Percentiles rank a stretch among this genome's conserved stretches.
phyloP scores from a whole-genome alignment of 177 flowering plant genomes.

The Vitis hybrid region DNA sequence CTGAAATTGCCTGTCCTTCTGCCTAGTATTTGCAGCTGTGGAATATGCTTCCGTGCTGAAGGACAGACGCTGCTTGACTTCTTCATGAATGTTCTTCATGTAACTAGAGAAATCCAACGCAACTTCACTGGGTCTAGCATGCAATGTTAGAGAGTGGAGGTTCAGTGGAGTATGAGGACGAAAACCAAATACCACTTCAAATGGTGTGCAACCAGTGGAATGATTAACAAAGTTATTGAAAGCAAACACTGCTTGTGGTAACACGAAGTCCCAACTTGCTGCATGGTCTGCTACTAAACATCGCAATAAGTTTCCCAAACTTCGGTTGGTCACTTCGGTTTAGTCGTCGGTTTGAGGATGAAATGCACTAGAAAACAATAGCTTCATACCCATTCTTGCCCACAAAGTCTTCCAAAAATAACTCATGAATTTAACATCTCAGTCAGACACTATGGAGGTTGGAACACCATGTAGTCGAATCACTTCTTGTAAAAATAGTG shows the following conservation, averaged over 20 bases:
- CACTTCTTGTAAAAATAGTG: conserved; percentile 1
- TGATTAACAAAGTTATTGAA: not conserved
- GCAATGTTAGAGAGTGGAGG: not conserved
- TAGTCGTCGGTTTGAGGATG: conserved; percentile 2
- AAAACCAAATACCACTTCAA: not conserved
- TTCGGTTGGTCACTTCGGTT: not conserved
- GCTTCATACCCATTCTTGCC: not conserved
- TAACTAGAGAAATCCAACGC: not conserved
- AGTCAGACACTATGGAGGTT: too few species aligned
- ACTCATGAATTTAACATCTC: not conserved
- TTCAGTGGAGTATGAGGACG: not conserved
- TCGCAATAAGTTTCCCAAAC: conserved; percentile 2
- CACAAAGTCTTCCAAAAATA: not conserved
- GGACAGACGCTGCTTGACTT: not conserved
- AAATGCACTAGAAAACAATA: not conserved
- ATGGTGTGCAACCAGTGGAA: not conserved
- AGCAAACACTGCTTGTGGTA: not conserved
- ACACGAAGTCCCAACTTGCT: not conserved
- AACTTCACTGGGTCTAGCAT: not conserved
- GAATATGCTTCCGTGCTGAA: not conserved
- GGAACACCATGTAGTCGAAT: not conserved
- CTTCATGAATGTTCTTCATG: not conserved
- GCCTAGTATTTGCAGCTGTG: not conserved
- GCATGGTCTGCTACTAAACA: not conserved
- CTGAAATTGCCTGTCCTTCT: not conserved